Evolutionary conservation across 2,329 filamentous ascomycete genomes (phyloP).

Genomic region (Chaetomiaceae sp.): DNA sequence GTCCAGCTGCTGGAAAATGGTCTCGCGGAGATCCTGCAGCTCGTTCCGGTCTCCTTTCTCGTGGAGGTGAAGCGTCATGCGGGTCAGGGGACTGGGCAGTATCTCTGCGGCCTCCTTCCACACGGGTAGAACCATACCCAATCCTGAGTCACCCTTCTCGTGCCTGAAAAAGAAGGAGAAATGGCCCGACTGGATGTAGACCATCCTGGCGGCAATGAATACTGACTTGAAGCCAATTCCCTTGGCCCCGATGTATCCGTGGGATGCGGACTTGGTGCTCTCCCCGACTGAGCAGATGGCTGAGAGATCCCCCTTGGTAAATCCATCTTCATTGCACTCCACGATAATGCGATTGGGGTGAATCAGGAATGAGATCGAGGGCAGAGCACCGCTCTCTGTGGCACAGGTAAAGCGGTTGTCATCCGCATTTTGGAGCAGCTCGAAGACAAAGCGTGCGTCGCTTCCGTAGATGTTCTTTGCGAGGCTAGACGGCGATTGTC

Average conservation of each 20-base stretch:
- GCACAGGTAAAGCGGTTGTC: conserved; percentile 31
- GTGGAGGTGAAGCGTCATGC: conserved; percentile 37
- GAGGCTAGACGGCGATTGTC: no score
- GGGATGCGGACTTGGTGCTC: conserved; percentile 40
- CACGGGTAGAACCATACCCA: conserved; percentile 47
- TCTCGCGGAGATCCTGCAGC: conserved; percentile 22
- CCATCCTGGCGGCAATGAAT: conserved; percentile 42
- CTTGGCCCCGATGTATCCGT: conserved; percentile 46
- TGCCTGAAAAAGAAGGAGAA: conserved; percentile 43
- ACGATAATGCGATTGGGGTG: conserved; percentile 36
- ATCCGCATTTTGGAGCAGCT: conserved; percentile 52
- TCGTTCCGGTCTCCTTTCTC: conserved; percentile 23
- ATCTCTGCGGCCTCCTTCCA: conserved; percentile 33
- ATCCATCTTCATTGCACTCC: conserved; percentile 49
- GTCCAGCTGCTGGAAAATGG: conserved; percentile 31
- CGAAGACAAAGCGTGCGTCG: conserved; percentile 45
- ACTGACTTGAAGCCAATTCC: conserved; percentile 50
- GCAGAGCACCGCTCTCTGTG: conserved; percentile 17
- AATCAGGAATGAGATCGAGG: conserved; percentile 35
- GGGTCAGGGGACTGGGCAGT: conserved; percentile 25
- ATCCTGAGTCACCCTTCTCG: conserved; percentile 36
- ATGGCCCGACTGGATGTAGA: conserved; percentile 40
- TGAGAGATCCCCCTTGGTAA: conserved; percentile 36
- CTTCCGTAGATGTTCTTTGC: conserved; percentile 40
- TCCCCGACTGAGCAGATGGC: conserved; percentile 43